These are phyloP conservation scores for Talaromyces proteolyticus DNA, from an alignment of 495 filamentous ascomycete species.

Conservation along the genomic window DNA sequence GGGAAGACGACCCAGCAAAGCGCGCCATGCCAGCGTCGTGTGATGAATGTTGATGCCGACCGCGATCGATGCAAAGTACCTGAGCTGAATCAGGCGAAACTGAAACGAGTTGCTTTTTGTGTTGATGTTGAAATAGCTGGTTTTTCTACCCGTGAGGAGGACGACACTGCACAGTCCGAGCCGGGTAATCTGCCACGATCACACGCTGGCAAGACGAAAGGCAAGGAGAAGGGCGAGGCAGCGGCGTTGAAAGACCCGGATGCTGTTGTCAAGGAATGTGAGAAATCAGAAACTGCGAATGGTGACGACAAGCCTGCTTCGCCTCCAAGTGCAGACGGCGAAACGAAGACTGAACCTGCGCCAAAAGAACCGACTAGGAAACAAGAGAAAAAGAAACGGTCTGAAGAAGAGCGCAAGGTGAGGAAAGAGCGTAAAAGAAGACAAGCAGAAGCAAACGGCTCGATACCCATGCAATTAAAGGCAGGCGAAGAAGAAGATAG, in stretches of 20 bases:
- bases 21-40: conserved; percentile 59
- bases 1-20: conserved; percentile 47
- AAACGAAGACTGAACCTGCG: conserved; percentile 27
- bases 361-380: conserved; percentile 56
- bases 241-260: conserved; percentile 57
- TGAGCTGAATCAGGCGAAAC: conserved; percentile 72
- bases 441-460: conserved; percentile 76
- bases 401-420: conserved; percentile 80
- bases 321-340: conserved; percentile 9
- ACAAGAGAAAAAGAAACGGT: conserved; percentile 88
- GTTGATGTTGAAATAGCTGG: conserved; percentile 97
- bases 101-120: conserved; percentile 86
- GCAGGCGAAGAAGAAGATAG: conserved; percentile 50
- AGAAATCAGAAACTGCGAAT: conserved; percentile 36
- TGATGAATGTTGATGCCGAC: conserved; percentile 79
- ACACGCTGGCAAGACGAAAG: conserved; percentile 51
- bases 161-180: conserved; percentile 14
- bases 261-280: conserved; percentile 51
- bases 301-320: background rate
- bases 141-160: conserved; percentile 40
- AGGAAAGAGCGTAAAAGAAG: conserved; percentile 76
- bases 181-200: conserved; percentile 37
- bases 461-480: conserved; percentile 70
- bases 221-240: conserved; percentile 58
- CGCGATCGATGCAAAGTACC: conserved; percentile 73